Evolutionary conservation across 2,329 filamentous ascomycete species (phyloP).

Genomic region (Tolypocladium ophioglossoides): DNA sequence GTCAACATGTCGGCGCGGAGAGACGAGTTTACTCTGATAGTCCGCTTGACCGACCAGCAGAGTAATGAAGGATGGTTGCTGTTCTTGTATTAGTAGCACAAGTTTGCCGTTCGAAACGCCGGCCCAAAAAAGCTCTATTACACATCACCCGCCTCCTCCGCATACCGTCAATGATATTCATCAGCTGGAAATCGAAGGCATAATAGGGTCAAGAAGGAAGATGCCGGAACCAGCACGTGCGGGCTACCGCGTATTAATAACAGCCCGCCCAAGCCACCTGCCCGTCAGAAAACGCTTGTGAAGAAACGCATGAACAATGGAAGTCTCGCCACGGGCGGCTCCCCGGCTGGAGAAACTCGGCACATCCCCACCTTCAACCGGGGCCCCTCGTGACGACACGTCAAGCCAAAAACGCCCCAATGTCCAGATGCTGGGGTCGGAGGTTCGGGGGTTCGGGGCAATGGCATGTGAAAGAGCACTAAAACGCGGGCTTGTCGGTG

Average conservation of each 20-base stretch:
- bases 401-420: neutral
- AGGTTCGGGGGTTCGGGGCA: neutral
- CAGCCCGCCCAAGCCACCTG: neutral
- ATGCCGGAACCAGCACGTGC: neutral
- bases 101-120: neutral
- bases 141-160: neutral
- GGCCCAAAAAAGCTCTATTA: neutral
- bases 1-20: neutral
- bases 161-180: neutral
- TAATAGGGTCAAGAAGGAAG: neutral
- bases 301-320: neutral
- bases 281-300: neutral
- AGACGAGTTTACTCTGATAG: neutral
- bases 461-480: constrained; percentile 21
- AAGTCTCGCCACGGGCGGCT: neutral
- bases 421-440: neutral
- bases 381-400: constrained; percentile 3
- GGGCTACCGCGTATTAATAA: neutral
- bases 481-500: constrained; percentile 2
- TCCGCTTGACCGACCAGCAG: neutral
- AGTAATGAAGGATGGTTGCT: neutral
- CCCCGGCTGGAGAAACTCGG: constrained; percentile 2
- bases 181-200: neutral
- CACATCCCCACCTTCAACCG: constrained; percentile 1
- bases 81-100: neutral